A percentile compares a stretch with the other conserved stretches of the same genome.
phyloP scores from a whole-genome alignment of 345 rosid species.

The Salix exigua region DNA sequence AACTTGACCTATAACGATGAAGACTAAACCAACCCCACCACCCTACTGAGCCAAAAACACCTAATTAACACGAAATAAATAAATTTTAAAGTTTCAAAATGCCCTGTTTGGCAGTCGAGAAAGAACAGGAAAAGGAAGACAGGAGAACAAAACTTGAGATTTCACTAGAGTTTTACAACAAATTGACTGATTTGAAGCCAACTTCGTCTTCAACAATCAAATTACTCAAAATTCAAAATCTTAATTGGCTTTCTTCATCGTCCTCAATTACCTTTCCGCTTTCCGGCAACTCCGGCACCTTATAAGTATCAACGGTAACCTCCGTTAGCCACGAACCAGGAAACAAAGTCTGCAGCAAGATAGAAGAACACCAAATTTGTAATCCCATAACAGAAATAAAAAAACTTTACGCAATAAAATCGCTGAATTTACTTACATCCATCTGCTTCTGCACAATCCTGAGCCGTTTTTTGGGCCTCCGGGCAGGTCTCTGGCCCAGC shows the following conservation, averaged over 20 bases:
- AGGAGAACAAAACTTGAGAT: background rate
- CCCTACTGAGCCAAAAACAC: background rate
- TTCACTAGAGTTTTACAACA: background rate
- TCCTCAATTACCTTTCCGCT: constrained; percentile 47
- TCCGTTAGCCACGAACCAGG: constrained; percentile 74
- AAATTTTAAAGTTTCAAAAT: background rate
- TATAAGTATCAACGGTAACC: constrained; percentile 55
- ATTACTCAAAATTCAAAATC: background rate
- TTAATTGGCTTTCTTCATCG: background rate
- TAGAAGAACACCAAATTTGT: background rate
- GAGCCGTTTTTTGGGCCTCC: constrained; percentile 73
- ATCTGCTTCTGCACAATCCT: constrained; percentile 56
- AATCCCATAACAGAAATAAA: background rate
- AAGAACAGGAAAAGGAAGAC: background rate
- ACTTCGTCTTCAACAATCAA: background rate
- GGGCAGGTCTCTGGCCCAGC: constrained; percentile 45
- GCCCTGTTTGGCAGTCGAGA: background rate
- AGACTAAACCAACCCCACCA: background rate
- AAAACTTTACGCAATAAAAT: background rate
- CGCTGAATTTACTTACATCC: constrained; percentile 47
- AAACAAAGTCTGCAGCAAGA: constrained; percentile 43
- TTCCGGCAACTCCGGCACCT: constrained; percentile 52
- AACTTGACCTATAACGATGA: background rate
- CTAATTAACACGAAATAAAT: background rate
- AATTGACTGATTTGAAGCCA: background rate